These are phyloP conservation scores for Camelina hispida DNA, from an alignment of 345 rosid genomes.

Conservation along the genomic window DNA sequence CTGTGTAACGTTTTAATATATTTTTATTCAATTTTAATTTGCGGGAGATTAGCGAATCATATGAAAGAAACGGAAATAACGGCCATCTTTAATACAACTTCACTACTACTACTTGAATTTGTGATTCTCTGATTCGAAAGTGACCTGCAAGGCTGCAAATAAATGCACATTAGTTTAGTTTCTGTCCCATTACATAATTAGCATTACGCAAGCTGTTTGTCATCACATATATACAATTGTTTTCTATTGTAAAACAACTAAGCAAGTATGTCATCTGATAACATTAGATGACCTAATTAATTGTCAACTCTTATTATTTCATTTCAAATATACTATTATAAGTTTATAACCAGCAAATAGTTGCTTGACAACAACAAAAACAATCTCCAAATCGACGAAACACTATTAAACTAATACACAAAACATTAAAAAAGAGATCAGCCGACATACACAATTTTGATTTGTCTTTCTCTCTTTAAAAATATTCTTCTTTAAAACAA, in stretches of 20 bases:
- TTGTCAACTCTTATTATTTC: conserved; percentile 23
- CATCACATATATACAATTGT: not conserved
- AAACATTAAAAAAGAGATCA: not conserved
- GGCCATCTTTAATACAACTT: not conserved
- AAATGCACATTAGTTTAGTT: not conserved
- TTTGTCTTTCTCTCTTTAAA: conserved; percentile 27
- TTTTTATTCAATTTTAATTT: no score
- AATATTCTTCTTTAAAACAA: not conserved
- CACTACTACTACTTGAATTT: not conserved
- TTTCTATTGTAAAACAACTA: conserved; percentile 8
- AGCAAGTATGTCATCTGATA: conserved; percentile 38
- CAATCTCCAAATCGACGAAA: not conserved
- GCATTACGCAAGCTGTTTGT: conserved; percentile 7
- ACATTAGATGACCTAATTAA: conserved; percentile 2
- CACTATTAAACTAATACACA: not conserved
- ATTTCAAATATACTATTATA: not conserved
- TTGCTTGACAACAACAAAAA: not conserved
- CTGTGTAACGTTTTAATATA: not conserved
- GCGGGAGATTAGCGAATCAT: conserved; percentile 3
- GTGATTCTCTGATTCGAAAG: not conserved
- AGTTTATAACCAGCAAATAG: conserved; percentile 10
- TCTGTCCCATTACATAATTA: not conserved
- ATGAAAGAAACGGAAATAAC: not conserved
- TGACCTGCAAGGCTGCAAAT: not conserved
- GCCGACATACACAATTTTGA: conserved; percentile 26